phyloP scores from a whole-genome alignment of 805 yeast genomes.

The Metschnikowia shivogae region DNA sequence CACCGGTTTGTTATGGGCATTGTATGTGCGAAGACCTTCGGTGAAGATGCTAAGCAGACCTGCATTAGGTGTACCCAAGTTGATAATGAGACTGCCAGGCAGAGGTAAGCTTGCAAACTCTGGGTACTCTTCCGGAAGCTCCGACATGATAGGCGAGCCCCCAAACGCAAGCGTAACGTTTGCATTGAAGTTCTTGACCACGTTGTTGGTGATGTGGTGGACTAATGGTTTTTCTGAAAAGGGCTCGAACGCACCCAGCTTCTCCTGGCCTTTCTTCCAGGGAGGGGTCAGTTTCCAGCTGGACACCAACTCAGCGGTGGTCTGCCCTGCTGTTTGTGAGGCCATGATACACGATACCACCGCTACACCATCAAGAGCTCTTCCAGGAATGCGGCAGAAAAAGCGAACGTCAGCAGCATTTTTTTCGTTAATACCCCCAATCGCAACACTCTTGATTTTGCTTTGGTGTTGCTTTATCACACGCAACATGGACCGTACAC shows the following conservation, averaged over 20 bases:
- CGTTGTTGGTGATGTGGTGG: constrained; percentile 84
- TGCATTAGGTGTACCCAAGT: constrained; percentile 68
- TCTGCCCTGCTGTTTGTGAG: constrained; percentile 45
- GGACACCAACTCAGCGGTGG: constrained; percentile 40
- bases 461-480: constrained; percentile 34
- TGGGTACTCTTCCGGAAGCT: constrained; percentile 58
- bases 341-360: constrained; percentile 87
- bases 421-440: constrained; percentile 69
- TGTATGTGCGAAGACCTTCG: constrained; percentile 57
- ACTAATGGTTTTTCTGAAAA: constrained; percentile 52
- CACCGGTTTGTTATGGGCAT: constrained; percentile 52
- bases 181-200: constrained; percentile 86
- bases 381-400: constrained; percentile 44
- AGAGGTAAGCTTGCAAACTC: constrained; percentile 56
- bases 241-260: background rate
- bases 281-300: constrained; percentile 25
- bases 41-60: constrained; percentile 39
- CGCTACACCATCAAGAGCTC: constrained; percentile 73
- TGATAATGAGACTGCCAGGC: constrained; percentile 54
- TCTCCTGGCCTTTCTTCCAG: background rate
- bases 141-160: constrained; percentile 88
- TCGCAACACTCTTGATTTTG: constrained; percentile 59
- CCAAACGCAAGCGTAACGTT: constrained; percentile 81
- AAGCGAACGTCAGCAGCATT: constrained; percentile 59
- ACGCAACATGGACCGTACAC: constrained; percentile 51